Conservation (phyloP, 495 filamentous ascomycete species). For the Oleoguttula mirabilis region DNA sequence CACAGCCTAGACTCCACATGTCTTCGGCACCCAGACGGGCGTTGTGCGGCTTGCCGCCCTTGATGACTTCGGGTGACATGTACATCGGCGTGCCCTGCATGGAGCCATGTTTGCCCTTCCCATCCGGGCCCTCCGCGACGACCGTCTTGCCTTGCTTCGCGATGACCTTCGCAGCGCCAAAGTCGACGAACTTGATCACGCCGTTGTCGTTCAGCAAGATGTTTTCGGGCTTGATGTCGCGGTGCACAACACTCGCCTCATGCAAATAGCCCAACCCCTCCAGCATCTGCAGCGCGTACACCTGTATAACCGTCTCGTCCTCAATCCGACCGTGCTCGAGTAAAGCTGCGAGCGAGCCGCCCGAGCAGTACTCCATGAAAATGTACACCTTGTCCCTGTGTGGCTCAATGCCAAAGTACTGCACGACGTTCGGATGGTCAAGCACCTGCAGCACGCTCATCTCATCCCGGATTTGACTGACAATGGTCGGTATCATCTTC, state of each 20-base stretch:
- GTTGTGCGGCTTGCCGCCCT: constrained; percentile 49
- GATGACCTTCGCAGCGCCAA: constrained; percentile 95
- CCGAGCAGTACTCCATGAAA: constrained; percentile 98
- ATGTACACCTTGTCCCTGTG: constrained; percentile 98
- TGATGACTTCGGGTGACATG: constrained; percentile 98
- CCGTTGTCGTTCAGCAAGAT: constrained; percentile 96
- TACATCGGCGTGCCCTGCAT: constrained; percentile 99
- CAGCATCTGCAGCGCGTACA: constrained; percentile 89
- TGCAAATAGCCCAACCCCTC: constrained; percentile 94
- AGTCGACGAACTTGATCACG: constrained; percentile 98
- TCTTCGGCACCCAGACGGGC: constrained; percentile 80
- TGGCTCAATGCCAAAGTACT: constrained; percentile 95
- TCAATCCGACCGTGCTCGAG: constrained; percentile 94
- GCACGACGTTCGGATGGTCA: constrained; percentile 94
- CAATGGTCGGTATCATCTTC: constrained; percentile 85
- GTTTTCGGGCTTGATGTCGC: constrained; percentile 96
- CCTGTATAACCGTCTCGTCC: constrained; percentile 95
- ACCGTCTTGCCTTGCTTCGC: constrained; percentile 86
- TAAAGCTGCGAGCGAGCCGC: constrained; percentile 79
- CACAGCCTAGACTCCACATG: constrained; percentile 94
- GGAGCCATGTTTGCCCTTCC: constrained; percentile 48
- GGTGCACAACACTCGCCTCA: constrained; percentile 77
- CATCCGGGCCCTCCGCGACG: constrained; percentile 44
- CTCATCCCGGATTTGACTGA: constrained; percentile 86
- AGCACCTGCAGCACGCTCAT: constrained; percentile 92